Evolutionary conservation across 805 yeast species (phyloP).

Genomic region (Hanseniaspora singularis): DNA sequence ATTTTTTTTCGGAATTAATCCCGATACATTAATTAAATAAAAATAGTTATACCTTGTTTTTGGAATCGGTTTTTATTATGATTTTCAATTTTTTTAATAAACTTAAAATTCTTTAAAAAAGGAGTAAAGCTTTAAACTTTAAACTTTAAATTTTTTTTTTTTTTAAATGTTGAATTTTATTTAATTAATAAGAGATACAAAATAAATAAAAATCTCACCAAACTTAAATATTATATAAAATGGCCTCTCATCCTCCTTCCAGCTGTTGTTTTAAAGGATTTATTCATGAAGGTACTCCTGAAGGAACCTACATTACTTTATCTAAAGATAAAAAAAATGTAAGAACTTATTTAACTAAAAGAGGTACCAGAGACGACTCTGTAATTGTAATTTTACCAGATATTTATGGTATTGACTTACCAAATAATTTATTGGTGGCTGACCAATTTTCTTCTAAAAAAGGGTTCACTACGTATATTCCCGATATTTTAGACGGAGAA

Average conservation of each 20-base stretch:
- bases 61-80: too few relatives aligned
- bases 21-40: too few relatives aligned
- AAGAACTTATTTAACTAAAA: slow-evolving; percentile 32
- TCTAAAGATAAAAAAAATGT: slow-evolving; percentile 28
- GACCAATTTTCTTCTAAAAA: slow-evolving; percentile 44
- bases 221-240: slow-evolving; percentile 18
- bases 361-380: slow-evolving; percentile 26
- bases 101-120: too few relatives aligned
- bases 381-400: slow-evolving; percentile 59
- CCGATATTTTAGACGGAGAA: slow-evolving; percentile 57
- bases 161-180: too few relatives aligned
- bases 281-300: slow-evolving; percentile 41
- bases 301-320: slow-evolving; percentile 34
- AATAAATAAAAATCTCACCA: too few relatives aligned
- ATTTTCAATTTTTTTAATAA: too few relatives aligned
- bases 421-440: slow-evolving; percentile 51
- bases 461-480: slow-evolving; percentile 58
- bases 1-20: too few relatives aligned
- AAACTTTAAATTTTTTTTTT: too few relatives aligned
- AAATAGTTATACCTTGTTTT: too few relatives aligned
- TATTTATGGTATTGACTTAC: slow-evolving; percentile 48
- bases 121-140: too few relatives aligned
- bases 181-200: too few relatives aligned
- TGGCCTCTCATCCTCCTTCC: slow-evolving; percentile 45
- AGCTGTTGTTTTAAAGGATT: slow-evolving; percentile 36